Conservation (phyloP, 352 stramenopile species). For the Globisporangium splendens region DNA sequence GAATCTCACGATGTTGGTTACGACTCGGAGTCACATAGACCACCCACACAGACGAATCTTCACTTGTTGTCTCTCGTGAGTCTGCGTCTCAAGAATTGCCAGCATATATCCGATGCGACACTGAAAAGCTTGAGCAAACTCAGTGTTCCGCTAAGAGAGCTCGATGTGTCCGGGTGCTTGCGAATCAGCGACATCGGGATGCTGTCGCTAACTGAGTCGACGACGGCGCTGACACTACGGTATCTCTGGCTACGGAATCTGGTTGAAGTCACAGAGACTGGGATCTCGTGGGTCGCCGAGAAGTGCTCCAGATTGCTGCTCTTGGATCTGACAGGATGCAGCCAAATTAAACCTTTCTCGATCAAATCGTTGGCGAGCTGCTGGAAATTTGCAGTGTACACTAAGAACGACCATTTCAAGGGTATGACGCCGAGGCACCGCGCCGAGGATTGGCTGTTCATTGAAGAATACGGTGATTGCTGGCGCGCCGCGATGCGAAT, state of each 20-base stretch:
- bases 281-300: conserved; percentile 85
- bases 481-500: conserved; percentile 64
- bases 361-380: conserved; percentile 47
- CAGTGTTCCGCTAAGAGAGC: conserved; percentile 62
- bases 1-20: no score
- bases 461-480: conserved; percentile 84
- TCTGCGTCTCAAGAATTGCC: conserved; percentile 42
- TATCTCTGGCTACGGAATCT: conserved; percentile 69
- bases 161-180: conserved; percentile 76
- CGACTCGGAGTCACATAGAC: no score
- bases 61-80: conserved; percentile 22
- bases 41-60: no score
- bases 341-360: conserved; percentile 39
- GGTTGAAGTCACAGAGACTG: conserved; percentile 61
- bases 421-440: conserved; percentile 75
- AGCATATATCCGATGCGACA: conserved; percentile 33
- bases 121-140: conserved; percentile 36
- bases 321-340: conserved; percentile 60
- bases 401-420: conserved; percentile 50
- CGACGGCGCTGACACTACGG: conserved; percentile 35
- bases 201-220: conserved; percentile 59
- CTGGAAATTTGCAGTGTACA: conserved; percentile 61
- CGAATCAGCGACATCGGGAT: conserved; percentile 78
- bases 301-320: conserved; percentile 56
- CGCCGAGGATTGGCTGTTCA: conserved; percentile 71